A percentile compares a stretch with the other conserved stretches of the same genome.
These are phyloP conservation scores for Rachicladosporium sp. DNA, from an alignment of 2,329 filamentous ascomycete genomes.

Conservation along the genomic window DNA sequence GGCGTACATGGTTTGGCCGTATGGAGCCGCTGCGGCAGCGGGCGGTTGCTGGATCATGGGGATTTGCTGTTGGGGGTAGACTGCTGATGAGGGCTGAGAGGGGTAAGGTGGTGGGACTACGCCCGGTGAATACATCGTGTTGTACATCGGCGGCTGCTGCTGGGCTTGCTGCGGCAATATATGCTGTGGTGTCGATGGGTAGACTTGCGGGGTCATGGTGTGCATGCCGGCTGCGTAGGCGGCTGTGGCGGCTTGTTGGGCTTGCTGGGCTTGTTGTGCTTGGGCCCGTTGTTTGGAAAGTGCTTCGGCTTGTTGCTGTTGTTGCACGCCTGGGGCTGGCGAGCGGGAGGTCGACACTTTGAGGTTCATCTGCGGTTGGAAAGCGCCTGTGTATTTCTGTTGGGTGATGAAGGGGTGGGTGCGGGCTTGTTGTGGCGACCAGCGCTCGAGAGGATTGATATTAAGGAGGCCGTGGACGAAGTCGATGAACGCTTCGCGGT, in stretches of 20 bases:
- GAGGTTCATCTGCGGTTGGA: constrained; percentile 92
- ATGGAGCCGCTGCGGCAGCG: constrained; percentile 28
- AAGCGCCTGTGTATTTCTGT: constrained; percentile 90
- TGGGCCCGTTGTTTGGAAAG: constrained; percentile 79
- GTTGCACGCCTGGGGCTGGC: constrained; percentile 86
- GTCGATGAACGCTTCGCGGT: constrained; percentile 92
- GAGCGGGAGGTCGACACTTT: constrained; percentile 65
- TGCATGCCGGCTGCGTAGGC: constrained; percentile 19
- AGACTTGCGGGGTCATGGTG: constrained; percentile 22
- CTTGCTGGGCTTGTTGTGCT: constrained; percentile 31
- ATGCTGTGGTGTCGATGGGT: constrained; percentile 6
- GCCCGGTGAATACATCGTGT: constrained; percentile 54
- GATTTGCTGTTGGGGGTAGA: constrained; percentile 52
- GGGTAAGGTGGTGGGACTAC: constrained; percentile 70
- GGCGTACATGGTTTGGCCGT: constrained; percentile 61
- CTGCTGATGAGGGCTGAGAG: constrained; percentile 47
- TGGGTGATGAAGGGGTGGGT: constrained; percentile 97
- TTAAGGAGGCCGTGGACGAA: constrained; percentile 88
- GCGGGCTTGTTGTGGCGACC: constrained; percentile 96
- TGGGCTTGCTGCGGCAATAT: constrained; percentile 11
- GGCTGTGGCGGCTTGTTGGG: constrained; percentile 30
- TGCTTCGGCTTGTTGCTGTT: constrained; percentile 90
- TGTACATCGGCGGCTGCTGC: constrained; percentile 50
- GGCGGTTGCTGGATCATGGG: constrained; percentile 48
- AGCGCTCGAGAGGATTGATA: constrained; percentile 90